Evolutionary conservation across 208 protist species (phyloP).

Genomic region (Acanthamoeba polyphaga): DNA sequence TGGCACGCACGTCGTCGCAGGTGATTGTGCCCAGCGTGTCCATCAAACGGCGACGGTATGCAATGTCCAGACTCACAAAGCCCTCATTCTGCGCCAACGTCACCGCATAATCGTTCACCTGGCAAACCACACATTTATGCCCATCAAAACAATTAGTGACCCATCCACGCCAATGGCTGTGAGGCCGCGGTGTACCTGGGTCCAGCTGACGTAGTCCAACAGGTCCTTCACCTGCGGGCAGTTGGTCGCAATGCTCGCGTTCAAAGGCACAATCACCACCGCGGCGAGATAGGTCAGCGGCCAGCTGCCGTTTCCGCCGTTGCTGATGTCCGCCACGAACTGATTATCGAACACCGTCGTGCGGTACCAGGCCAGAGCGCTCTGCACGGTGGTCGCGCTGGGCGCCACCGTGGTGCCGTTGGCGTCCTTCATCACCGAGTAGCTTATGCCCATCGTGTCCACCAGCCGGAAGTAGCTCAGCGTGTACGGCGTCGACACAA

Average conservation of each 20-base stretch:
- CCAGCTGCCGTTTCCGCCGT: not conserved
- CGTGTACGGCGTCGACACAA: not conserved
- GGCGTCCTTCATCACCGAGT: not conserved
- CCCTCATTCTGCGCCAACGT: not conserved
- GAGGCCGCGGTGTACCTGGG: not conserved
- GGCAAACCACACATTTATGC: not conserved
- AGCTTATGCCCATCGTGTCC: not conserved
- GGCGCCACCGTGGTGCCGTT: not conserved
- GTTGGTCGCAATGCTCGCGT: not conserved
- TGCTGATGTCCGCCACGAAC: not conserved
- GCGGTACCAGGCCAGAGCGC: not conserved
- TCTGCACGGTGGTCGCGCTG: not conserved
- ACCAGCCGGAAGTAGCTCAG: not conserved
- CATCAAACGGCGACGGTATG: not conserved
- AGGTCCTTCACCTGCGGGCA: constrained; percentile 14
- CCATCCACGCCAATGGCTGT: too few relatives aligned
- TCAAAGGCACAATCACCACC: not conserved
- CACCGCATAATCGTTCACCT: constrained; percentile 26
- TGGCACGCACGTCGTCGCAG: not conserved
- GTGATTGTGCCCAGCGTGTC: constrained; percentile 30
- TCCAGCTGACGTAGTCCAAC: constrained; percentile 2
- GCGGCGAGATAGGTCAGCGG: not conserved
- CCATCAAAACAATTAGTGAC: too few relatives aligned
- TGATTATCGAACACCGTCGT: not conserved
- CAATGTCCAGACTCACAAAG: constrained; percentile 15